Base-by-base conservation (phyloP, 176 grass and related monocot species). In the Melocanna baccifera region DNA sequence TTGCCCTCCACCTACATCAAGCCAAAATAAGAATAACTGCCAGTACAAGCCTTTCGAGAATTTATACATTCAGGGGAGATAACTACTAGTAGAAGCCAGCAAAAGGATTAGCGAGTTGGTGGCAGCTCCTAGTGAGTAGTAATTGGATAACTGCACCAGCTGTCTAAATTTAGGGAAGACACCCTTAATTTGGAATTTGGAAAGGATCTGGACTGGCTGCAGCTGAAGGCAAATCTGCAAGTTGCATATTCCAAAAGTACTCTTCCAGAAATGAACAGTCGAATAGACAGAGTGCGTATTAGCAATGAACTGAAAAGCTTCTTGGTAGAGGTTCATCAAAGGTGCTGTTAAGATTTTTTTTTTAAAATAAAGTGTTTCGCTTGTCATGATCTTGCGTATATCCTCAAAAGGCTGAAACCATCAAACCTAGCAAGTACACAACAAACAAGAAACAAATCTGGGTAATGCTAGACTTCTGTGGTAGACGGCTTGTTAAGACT, bases 1-100 rank as follows among this genome's bases (percentile, higher is more conserved):
- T 91, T 91, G 13, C 80, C 80, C 79, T 97, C 94, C 18, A 97
- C 94, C 94, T 97, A n/a, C 67, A 83, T 46, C 15, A 30, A 16
- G 18, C 48, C 2, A 34, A 67, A 34, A 34, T 12, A 1, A 74
- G 8, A 59, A 13, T 2, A 8, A 22, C 50, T 7, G 19, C 6
- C 6, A 52, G 16, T 7, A 52, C 5, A 52, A 52, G 50, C 13
- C 69, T 72, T 18, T 0, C 3, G 36, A 62, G 55, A 12, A 61
- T 19, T 28, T 28, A 18, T 43, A 19, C 42, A 77, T 53, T 55
- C 0, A 20, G 11, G 22, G 19, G 41, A 50, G 16, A 36, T 36
- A 4, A n/a, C 2, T 11, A 29, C 7, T 4, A 20, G 0, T 16
- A 9, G 52, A 58, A 42, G 47, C 4, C 30, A 69, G 26, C 61